Percentiles rank a stretch among this genome's conserved stretches.
Evolutionary conservation across 148 eudicot genomes (phyloP).

Genomic region (Camellia granthamiana): DNA sequence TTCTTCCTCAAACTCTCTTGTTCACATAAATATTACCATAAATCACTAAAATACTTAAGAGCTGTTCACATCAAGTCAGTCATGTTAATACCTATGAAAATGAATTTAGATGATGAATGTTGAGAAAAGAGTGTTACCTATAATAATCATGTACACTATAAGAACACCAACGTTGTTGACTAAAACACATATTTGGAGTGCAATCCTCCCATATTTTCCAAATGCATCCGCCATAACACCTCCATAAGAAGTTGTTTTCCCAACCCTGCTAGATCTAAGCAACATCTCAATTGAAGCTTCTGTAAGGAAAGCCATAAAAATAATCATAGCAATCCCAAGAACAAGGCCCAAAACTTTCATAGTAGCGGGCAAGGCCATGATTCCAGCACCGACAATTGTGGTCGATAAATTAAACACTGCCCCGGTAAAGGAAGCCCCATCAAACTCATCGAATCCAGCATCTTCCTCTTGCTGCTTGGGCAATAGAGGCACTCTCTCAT

Average conservation of each 20-base stretch:
- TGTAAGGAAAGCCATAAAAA: conserved; percentile 62
- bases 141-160: conserved; percentile 77
- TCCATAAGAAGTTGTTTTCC: conserved; percentile 55
- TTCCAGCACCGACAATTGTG: conserved; percentile 85
- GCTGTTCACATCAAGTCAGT: neutral
- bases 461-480: conserved; percentile 43
- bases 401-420: conserved; percentile 78
- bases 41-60: no score
- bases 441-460: conserved; percentile 28
- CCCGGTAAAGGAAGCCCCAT: conserved; percentile 68
- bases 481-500: conserved; percentile 51
- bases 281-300: conserved; percentile 68
- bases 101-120: neutral
- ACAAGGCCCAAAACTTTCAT: conserved; percentile 77
- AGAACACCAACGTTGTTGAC: conserved; percentile 72
- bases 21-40: no score
- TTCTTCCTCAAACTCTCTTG: no score
- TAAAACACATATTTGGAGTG: conserved; percentile 59
- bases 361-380: conserved; percentile 84
- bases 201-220: conserved; percentile 61
- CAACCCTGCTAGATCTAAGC: conserved; percentile 62
- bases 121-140: conserved; percentile 38
- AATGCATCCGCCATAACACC: conserved; percentile 74
- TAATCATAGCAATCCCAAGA: conserved; percentile 53
- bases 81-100: neutral